Evolutionary conservation across 192 early-diverging fungal genomes (phyloP), one percentile per base, ranked within the genome.

Genomic region (Coemansia sp.): DNA sequence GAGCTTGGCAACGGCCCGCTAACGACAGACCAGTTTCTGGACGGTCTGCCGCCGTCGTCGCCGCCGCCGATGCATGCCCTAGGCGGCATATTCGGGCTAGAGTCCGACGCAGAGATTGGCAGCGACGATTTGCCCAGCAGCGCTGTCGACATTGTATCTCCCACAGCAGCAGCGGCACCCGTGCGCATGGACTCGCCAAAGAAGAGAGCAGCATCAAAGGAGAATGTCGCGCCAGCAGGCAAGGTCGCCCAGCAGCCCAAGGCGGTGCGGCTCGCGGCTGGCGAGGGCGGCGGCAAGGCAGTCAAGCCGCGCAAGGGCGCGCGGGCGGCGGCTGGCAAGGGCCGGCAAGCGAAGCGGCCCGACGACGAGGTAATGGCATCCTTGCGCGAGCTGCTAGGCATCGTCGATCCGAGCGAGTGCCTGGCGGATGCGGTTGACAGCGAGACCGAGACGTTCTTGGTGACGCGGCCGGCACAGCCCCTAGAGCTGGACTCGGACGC

Each of bases 301-400:
- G 53, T 17, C 28, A 56, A 47, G 44, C 36, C 22, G 20, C 12
- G 44, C 54, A 40, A 51, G 36, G 14, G 5, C 8, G 14, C 17
- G 17, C 36, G 18, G 19, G 17, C 19, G 28, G 8, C 36, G n/a
- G 20, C 35, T 13, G 20, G 20, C 26, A 48, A 29, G 8, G 29
- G 3, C 22, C 17, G 14, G 23, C 37, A 14, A 54, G n/a, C n/a
- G n/a, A n/a, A n/a, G n/a, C n/a, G 31, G 37, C 26, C 28, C 10
- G 63, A 74, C 50, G 64, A 74, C 49, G 70, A 66, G 31, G 67
- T 67, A 50, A 66, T 61, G 64, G 51, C 46, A 17, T 67, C 62
- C 18, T 43, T 65, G 40, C 62, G 70, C 33, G 64, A 67, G 56
- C 61, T 72, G 19, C 56, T 72, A 31, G 68, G 68, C 38, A 49